These are phyloP conservation scores for Scedosporium boydii DNA, from an alignment of 2,329 filamentous ascomycete species.

Conservation along the genomic window DNA sequence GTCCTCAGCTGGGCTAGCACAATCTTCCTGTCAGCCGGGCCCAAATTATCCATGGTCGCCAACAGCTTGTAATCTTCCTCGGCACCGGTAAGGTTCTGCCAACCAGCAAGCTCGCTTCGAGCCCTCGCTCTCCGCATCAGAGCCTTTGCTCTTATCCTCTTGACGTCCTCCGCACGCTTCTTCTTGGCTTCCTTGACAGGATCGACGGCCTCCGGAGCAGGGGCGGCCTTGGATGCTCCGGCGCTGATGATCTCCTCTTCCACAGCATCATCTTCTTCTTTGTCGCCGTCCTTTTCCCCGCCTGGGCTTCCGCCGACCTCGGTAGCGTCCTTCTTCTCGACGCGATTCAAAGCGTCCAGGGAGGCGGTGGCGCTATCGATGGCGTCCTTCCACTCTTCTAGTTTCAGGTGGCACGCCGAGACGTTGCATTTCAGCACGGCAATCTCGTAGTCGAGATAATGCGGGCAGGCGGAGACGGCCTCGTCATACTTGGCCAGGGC, in stretches of 20 bases:
- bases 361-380: conserved; percentile 64
- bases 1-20: conserved; percentile 56
- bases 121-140: conserved; percentile 71
- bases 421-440: conserved; percentile 85
- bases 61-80: conserved; percentile 71
- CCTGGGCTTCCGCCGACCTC: conserved; percentile 35
- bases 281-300: conserved; percentile 23
- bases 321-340: conserved; percentile 28
- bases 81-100: conserved; percentile 71
- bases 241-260: conserved; percentile 52
- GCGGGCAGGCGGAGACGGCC: conserved; percentile 68
- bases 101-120: conserved; percentile 60
- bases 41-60: conserved; percentile 47
- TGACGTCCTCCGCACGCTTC: conserved; percentile 47
- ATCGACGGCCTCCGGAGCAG: conserved; percentile 11
- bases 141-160: conserved; percentile 72
- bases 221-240: conserved; percentile 34
- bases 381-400: conserved; percentile 77
- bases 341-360: conserved; percentile 59
- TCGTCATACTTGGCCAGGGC: conserved; percentile 78
- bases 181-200: conserved; percentile 14
- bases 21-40: conserved; percentile 54
- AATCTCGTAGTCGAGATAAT: conserved; percentile 78
- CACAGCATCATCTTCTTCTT: conserved; percentile 32
- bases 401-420: conserved; percentile 77